phyloP scores from a whole-genome alignment of 1,284 basidiomycete species.

The Tilletia caries region DNA sequence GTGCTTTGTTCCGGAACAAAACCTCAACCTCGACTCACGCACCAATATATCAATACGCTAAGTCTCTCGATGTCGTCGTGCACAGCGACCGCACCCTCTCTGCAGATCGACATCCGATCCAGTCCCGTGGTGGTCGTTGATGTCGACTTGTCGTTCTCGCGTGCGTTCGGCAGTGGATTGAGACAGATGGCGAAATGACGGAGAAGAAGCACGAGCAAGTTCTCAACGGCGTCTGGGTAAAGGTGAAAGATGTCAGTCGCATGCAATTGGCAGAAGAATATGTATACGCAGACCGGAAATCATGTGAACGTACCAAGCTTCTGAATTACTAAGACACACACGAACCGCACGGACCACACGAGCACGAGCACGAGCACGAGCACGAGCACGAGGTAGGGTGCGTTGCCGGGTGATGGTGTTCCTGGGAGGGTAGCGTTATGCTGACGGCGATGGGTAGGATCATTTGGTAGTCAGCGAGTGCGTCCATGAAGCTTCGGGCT shows the following conservation, averaged over 20 bases:
- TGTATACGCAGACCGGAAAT: slow-evolving; percentile 18
- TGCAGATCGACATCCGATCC: slow-evolving; percentile 28
- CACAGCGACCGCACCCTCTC: slow-evolving; percentile 30
- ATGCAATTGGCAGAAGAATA: slow-evolving; percentile 1
- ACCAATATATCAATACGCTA: slow-evolving; percentile 16
- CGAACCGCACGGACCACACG: no score
- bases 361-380: no score
- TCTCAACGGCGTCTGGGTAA: slow-evolving; percentile 69
- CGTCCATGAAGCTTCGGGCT: no score
- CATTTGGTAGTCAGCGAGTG: no score
- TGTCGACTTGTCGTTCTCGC: not conserved
- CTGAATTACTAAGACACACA: slow-evolving; percentile 59
- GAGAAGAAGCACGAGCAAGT: slow-evolving; percentile 78
- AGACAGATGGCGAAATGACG: slow-evolving; percentile 68
- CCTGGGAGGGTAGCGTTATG: no score
- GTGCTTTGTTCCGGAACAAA: not conserved
- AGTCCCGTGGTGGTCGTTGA: slow-evolving; percentile 22
- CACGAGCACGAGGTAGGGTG: no score
- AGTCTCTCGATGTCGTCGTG: slow-evolving; percentile 3
- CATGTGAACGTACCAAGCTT: slow-evolving; percentile 59
- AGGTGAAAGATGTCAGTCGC: slow-evolving; percentile 34
- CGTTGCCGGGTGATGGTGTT: no score
- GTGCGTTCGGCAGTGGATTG: slow-evolving; percentile 34
- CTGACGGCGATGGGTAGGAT: no score
- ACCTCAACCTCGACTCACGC: slow-evolving; percentile 10